phyloP scores from a whole-genome alignment of 2,329 filamentous ascomycete species.

The Pseudogymnoascus sp. region DNA sequence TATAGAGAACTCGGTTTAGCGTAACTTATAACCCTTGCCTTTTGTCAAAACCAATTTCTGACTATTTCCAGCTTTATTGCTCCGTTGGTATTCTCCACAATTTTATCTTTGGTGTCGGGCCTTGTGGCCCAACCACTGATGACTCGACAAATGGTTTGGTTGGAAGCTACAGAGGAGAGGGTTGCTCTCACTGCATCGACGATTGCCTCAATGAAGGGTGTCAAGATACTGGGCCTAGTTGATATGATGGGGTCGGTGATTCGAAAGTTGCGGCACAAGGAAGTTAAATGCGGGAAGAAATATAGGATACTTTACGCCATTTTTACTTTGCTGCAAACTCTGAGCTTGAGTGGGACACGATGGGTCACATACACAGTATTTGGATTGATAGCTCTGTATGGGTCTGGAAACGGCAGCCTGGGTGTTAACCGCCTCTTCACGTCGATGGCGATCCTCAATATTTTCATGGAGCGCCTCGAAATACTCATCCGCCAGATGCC shows the following conservation, averaged over 20 bases:
- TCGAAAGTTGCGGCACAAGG: not conserved
- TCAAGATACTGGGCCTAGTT: slow-evolving; percentile 37
- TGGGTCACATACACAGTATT: slow-evolving; percentile 5
- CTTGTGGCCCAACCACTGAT: not conserved
- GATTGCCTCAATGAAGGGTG: slow-evolving; percentile 34
- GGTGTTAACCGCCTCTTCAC: slow-evolving; percentile 1
- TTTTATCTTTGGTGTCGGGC: not conserved
- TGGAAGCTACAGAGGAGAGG: slow-evolving; percentile 32
- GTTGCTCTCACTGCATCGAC: slow-evolving; percentile 33
- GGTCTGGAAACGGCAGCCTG: not conserved
- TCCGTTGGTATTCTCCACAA: not conserved
- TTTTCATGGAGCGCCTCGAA: slow-evolving; percentile 6
- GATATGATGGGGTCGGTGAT: slow-evolving; percentile 21
- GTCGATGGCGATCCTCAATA: slow-evolving; percentile 3
- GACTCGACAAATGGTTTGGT: slow-evolving; percentile 28
- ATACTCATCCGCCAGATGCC: slow-evolving; percentile 5
- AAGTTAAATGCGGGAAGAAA: not conserved
- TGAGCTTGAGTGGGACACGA: slow-evolving; percentile 1
- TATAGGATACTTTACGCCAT: slow-evolving; percentile 1
- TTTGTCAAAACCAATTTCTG: not conserved
- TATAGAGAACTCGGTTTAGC: slow-evolving; percentile 23
- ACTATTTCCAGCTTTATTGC: not conserved
- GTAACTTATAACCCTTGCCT: slow-evolving; percentile 15
- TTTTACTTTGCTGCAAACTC: not conserved
- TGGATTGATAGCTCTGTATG: not conserved